Evolutionary conservation across 352 stramenopile species (phyloP).

Genomic region (Globisporangium splendens): DNA sequence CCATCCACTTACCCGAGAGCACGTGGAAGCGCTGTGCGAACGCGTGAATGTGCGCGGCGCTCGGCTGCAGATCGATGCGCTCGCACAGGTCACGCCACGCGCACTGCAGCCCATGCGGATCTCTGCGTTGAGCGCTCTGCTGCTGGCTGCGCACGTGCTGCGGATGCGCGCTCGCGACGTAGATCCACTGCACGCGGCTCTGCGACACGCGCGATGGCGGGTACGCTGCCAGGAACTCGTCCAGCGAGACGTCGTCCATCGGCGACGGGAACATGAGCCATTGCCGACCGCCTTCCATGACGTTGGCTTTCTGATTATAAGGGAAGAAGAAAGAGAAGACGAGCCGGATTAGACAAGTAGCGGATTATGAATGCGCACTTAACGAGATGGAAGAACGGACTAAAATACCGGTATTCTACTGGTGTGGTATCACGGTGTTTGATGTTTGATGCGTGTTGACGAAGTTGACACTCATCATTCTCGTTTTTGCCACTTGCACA

Average conservation of each 20-base stretch:
- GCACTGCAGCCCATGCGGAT: conserved; percentile 3
- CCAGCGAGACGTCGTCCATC: not conserved
- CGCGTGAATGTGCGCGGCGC: not conserved
- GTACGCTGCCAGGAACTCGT: conserved; percentile 9
- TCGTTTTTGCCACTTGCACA: not conserved
- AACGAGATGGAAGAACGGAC: too few relatives aligned
- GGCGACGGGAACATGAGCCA: conserved; percentile 10
- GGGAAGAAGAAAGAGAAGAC: too few relatives aligned
- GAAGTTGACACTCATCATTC: not conserved
- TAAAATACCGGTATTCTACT: too few relatives aligned
- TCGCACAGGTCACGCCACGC: conserved; percentile 7
- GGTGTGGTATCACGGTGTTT: too few relatives aligned
- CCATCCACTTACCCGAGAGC: conserved; percentile 16
- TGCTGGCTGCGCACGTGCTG: not conserved
- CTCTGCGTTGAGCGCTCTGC: not conserved
- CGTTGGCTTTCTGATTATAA: too few relatives aligned
- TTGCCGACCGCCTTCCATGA: too few relatives aligned
- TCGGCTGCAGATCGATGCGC: not conserved
- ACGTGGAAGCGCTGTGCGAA: conserved; percentile 2
- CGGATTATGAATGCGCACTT: too few relatives aligned
- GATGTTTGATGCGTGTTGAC: too few relatives aligned
- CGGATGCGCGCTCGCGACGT: not conserved
- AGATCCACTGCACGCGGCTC: conserved; percentile 9
- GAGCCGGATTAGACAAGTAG: too few relatives aligned
- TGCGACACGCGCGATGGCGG: conserved; percentile 1